Evolutionary conservation across 768 basidiomycete species (phyloP).

Genomic region (Postia placenta): DNA sequence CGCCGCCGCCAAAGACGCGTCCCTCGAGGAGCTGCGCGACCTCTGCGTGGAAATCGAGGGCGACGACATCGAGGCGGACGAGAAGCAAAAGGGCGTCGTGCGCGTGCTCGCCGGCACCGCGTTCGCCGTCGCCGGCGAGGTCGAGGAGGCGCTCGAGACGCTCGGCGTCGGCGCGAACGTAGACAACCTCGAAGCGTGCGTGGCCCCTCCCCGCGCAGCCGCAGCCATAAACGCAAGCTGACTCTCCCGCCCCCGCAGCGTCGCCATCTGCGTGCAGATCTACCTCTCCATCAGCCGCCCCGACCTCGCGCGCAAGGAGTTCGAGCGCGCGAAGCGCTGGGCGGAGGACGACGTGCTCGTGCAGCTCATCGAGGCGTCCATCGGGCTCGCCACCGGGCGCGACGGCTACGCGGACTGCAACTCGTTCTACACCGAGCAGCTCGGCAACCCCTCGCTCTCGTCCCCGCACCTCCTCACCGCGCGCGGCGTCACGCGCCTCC

Average conservation of each 20-base stretch:
- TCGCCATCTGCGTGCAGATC: constrained; percentile 77
- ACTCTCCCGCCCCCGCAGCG: constrained; percentile 44
- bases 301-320: constrained; percentile 82
- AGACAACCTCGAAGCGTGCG: constrained; percentile 85
- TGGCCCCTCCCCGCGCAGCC: too few relatives aligned
- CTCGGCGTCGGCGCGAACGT: constrained; percentile 61
- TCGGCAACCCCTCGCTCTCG: constrained; percentile 72
- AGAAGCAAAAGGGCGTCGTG: constrained; percentile 67
- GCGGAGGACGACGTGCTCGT: constrained; percentile 88
- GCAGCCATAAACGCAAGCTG: too few relatives aligned
- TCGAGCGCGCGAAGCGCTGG: constrained; percentile 76
- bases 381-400: constrained; percentile 69
- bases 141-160: constrained; percentile 91
- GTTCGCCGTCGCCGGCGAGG: constrained; percentile 76
- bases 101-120: constrained; percentile 82
- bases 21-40: constrained; percentile 80
- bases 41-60: constrained; percentile 82
- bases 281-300: constrained; percentile 87
- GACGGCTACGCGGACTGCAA: constrained; percentile 52
- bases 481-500: constrained; percentile 74
- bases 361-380: constrained; percentile 82
- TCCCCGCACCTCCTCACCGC: constrained; percentile 71
- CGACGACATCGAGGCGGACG: constrained; percentile 62
- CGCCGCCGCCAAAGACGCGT: constrained; percentile 41
- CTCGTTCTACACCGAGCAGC: constrained; percentile 77